These are phyloP conservation scores for Metarhizium robertsii DNA, from an alignment of 2,329 filamentous ascomycete genomes.

Conservation along the genomic window DNA sequence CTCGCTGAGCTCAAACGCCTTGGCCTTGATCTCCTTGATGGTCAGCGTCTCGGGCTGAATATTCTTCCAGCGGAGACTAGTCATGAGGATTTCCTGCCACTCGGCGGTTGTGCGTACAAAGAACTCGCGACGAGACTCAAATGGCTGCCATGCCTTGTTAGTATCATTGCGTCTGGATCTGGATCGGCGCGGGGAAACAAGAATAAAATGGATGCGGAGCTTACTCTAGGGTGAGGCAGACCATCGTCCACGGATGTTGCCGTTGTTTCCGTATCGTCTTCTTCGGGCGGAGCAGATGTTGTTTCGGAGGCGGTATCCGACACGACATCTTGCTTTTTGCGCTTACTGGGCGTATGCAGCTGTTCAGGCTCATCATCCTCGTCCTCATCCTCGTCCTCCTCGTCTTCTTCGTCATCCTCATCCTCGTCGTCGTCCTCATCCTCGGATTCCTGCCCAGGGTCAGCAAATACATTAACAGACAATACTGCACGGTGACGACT, in stretches of 20 bases:
- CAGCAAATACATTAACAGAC: neutral
- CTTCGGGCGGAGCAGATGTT: slow-evolving; percentile 23
- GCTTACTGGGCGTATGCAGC: slow-evolving; percentile 42
- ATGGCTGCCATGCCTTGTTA: slow-evolving; percentile 54
- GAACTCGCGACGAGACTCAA: slow-evolving; percentile 86
- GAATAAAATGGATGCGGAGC: slow-evolving; percentile 8
- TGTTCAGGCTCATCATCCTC: slow-evolving; percentile 36
- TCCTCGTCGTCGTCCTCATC: slow-evolving; percentile 42
- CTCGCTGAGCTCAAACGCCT: slow-evolving; percentile 83
- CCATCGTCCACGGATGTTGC: slow-evolving; percentile 58
- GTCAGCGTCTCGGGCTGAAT: slow-evolving; percentile 57
- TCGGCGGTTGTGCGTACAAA: slow-evolving; percentile 78
- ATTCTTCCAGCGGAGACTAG: slow-evolving; percentile 59
- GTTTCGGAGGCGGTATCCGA: slow-evolving; percentile 28
- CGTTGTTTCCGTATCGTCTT: slow-evolving; percentile 37
- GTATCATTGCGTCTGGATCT: neutral
- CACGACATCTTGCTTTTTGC: slow-evolving; percentile 43
- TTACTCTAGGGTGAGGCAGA: slow-evolving; percentile 58
- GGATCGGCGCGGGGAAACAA: neutral
- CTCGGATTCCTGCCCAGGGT: slow-evolving; percentile 38
- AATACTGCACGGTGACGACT: slow-evolving; percentile 16
- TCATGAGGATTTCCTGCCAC: slow-evolving; percentile 84
- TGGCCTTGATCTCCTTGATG: slow-evolving; percentile 87
- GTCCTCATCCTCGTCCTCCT: slow-evolving; percentile 15
- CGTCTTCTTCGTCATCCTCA: slow-evolving; percentile 1